A percentile compares a stretch with the other conserved stretches of the same genome.
These are phyloP conservation scores for Pisolithus microcarpus DNA, from an alignment of 768 basidiomycete genomes.

Conservation along the genomic window DNA sequence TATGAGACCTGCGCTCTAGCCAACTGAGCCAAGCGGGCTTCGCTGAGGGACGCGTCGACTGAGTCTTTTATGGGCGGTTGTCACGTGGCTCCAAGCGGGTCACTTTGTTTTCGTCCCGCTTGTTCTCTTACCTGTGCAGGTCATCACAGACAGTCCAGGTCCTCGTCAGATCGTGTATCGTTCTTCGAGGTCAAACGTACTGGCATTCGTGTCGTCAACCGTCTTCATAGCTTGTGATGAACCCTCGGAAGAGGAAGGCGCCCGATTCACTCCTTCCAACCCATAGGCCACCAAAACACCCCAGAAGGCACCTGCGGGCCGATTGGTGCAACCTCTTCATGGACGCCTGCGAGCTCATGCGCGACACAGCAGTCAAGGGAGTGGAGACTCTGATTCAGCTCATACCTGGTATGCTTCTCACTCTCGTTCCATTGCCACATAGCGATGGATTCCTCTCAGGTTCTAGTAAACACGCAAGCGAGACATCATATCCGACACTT, in stretches of 20 bases:
- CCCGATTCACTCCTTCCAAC: constrained; percentile 43
- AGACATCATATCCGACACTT: constrained; percentile 1
- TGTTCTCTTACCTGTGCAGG: too few relatives aligned
- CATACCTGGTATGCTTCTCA: constrained; percentile 15
- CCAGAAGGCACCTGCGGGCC: constrained; percentile 35
- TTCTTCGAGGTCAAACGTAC: not conserved
- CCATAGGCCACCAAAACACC: constrained; percentile 41
- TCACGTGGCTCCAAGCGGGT: too few relatives aligned
- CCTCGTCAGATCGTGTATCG: too few relatives aligned
- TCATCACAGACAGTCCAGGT: too few relatives aligned
- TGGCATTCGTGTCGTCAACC: constrained; percentile 5
- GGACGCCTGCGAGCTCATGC: constrained; percentile 28
- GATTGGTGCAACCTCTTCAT: constrained; percentile 36
- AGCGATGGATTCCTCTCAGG: not conserved
- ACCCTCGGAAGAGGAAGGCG: constrained; percentile 47
- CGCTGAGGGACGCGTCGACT: rapidly evolving
- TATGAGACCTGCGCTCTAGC: constrained; percentile 56
- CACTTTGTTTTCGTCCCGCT: too few relatives aligned
- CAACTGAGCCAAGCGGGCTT: constrained; percentile 47
- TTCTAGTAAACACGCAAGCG: constrained; percentile 1
- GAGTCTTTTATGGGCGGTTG: too few relatives aligned
- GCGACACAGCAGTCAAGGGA: constrained; percentile 30
- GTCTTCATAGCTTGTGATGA: constrained; percentile 31
- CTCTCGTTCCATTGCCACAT: not conserved
- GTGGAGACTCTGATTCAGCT: constrained; percentile 3